These are phyloP conservation scores for Circinella minor DNA, from an alignment of 371 early-diverging fungal species.

Conservation along the genomic window DNA sequence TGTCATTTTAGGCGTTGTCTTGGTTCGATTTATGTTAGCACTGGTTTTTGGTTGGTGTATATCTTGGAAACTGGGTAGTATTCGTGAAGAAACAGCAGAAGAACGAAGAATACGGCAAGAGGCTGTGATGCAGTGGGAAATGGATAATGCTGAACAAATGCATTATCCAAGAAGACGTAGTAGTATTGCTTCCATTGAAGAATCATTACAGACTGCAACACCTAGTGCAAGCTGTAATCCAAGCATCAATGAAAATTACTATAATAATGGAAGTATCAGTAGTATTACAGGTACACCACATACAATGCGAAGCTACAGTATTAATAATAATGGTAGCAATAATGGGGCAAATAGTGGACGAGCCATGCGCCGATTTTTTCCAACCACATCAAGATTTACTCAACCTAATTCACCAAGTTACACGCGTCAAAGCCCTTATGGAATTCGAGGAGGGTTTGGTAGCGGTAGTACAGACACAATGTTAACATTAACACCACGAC, in stretches of 20 bases:
- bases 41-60: slow-evolving; percentile 85
- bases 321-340: not conserved
- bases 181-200: slow-evolving; percentile 38
- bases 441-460: slow-evolving; percentile 1
- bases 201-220: not conserved
- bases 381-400: slow-evolving; percentile 52
- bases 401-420: slow-evolving; percentile 23
- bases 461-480: not conserved
- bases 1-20: slow-evolving; percentile 78
- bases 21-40: slow-evolving; percentile 84
- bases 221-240: not conserved
- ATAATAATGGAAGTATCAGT: slow-evolving; percentile 8
- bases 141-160: slow-evolving; percentile 66
- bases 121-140: slow-evolving; percentile 68
- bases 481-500: not conserved
- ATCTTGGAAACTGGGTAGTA: slow-evolving; percentile 73
- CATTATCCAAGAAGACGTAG: slow-evolving; percentile 43
- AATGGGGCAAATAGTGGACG: slow-evolving; percentile 10
- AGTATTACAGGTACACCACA: slow-evolving; percentile 1
- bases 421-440: not conserved
- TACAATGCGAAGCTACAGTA: not conserved
- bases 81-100: slow-evolving; percentile 70
- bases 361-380: slow-evolving; percentile 36
- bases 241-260: not conserved
- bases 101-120: slow-evolving; percentile 58